Base-by-base conservation (phyloP, 1,284 basidiomycete genomes). In the Melampsora americana region DNA sequence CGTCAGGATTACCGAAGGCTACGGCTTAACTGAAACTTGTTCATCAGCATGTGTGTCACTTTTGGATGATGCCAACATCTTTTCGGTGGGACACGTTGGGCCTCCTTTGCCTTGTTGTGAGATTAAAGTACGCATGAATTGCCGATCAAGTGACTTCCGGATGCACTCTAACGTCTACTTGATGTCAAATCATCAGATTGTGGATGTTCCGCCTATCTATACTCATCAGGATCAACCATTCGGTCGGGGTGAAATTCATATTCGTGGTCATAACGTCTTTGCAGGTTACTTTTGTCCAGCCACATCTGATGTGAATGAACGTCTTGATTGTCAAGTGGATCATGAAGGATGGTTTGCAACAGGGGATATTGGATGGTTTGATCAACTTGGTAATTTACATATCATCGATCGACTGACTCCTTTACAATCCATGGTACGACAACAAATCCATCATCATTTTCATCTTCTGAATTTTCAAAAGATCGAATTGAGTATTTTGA, bases 371-470 rank as follows among this genome's bases (percentile, higher is more conserved):
- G 72, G 72, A 9, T 74, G 39, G 26, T 20, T 66, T 56, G 72
- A 74, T 50, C 32, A 32, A 12, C 11, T 12, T 20, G 72, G 65
- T 0, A 44, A 64, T 9, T 26, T 74, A 42, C 64, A 67, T 61
- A 35, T 74, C 2, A 20, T 67, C 12, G 72, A 74, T 59, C 30
- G 65, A 62, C n/a, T 73, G 6, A 50, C 39, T 53, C 44, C 12
- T 23, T 23, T 48, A 64, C 32, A 66, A 66, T 16, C 23, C 26
- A 23, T 39, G 30, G 9, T 66, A 12, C 39, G 26, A 11, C 72
- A 74, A 32, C 65, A 67, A 39, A 74, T 73, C 28, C 70, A 73
- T 39, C 39, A 73, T 53, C 70, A 73, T 28, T 73, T 73, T 53
- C 64, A 73, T 48, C 7, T 53, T 7, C 32, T 73, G 16, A 62